These are phyloP conservation scores for Alternaria triticimaculans DNA, from an alignment of 2,329 filamentous ascomycete genomes.

Conservation along the genomic window DNA sequence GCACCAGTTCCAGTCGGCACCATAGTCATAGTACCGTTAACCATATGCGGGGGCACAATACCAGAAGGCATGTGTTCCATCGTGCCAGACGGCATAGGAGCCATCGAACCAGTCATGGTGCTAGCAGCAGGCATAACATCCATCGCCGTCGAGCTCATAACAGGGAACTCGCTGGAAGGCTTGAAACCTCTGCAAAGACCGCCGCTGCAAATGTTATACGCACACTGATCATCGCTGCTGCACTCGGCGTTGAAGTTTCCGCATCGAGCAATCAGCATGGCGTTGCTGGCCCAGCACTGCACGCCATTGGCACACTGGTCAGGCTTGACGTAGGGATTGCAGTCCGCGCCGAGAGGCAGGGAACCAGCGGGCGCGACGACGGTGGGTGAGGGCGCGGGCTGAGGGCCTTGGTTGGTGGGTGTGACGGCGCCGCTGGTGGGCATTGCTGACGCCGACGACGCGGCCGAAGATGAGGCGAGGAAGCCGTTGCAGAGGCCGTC, in stretches of 20 bases:
- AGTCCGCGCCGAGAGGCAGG: conserved; percentile 23
- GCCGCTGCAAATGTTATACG: conserved; percentile 23
- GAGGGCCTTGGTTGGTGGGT: conserved; percentile 1
- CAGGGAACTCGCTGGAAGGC: neutral
- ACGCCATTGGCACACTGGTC: conserved; percentile 18
- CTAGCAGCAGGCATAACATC: neutral
- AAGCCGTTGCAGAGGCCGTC: conserved; percentile 27
- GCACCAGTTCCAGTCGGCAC: conserved; percentile 7
- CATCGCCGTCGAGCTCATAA: neutral
- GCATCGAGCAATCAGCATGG: conserved; percentile 16
- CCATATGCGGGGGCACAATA: neutral
- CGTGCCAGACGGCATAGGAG: neutral
- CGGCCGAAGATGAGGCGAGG: conserved; percentile 1
- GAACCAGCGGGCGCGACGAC: conserved; percentile 20
- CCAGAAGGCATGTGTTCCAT: neutral
- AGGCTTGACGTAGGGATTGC: conserved; percentile 14
- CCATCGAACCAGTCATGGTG: neutral
- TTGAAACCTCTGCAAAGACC: conserved; percentile 23
- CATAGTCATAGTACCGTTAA: conserved; percentile 12
- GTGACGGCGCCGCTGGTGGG: neutral
- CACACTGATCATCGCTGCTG: conserved; percentile 18
- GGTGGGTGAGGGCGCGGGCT: conserved; percentile 16
- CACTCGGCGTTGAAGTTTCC: conserved; percentile 30
- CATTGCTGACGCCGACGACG: conserved; percentile 15
- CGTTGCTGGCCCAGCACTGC: conserved; percentile 24